These are phyloP conservation scores for Amesomyces nigricolor DNA, from an alignment of 2,329 filamentous ascomycete genomes.

Conservation along the genomic window DNA sequence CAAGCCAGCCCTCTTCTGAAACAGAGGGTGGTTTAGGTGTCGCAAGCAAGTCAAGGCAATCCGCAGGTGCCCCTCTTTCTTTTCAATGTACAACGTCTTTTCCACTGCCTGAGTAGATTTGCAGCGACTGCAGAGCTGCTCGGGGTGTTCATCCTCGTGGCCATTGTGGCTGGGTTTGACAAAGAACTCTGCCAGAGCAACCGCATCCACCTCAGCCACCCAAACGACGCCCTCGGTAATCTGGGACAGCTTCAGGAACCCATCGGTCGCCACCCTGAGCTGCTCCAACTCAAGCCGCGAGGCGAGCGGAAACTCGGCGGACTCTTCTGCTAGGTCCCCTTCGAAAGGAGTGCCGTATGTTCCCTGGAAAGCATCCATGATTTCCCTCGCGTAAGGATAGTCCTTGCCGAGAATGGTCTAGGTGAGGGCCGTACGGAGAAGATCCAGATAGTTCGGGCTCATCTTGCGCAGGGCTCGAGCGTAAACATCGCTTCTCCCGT, in stretches of 20 bases:
- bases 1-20: slow-evolving; percentile 18
- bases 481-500: slow-evolving; percentile 20
- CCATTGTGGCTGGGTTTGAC: neutral
- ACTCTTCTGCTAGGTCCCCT: neutral
- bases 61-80: slow-evolving; percentile 19
- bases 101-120: neutral
- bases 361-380: slow-evolving; percentile 24
- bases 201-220: slow-evolving; percentile 7
- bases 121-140: slow-evolving; percentile 16
- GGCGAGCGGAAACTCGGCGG: slow-evolving; percentile 3
- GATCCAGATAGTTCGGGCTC: slow-evolving; percentile 23
- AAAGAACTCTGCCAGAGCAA: slow-evolving; percentile 15
- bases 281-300: slow-evolving; percentile 21
- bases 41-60: slow-evolving; percentile 21
- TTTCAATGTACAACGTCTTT: slow-evolving; percentile 10
- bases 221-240: slow-evolving; percentile 2
- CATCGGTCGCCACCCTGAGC: slow-evolving; percentile 15
- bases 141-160: slow-evolving; percentile 7
- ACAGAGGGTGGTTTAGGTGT: slow-evolving; percentile 22
- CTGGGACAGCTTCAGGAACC: slow-evolving; percentile 14
- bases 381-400: slow-evolving; percentile 11
- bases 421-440: slow-evolving; percentile 22
- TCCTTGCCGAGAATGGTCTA: slow-evolving; percentile 15
- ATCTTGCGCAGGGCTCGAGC: slow-evolving; percentile 17
- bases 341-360: slow-evolving; percentile 13